Percentiles rank a stretch among this genome's conserved stretches.
Evolutionary conservation across 208 protist genomes (phyloP).

Genomic region (Leishmania aethiopica): DNA sequence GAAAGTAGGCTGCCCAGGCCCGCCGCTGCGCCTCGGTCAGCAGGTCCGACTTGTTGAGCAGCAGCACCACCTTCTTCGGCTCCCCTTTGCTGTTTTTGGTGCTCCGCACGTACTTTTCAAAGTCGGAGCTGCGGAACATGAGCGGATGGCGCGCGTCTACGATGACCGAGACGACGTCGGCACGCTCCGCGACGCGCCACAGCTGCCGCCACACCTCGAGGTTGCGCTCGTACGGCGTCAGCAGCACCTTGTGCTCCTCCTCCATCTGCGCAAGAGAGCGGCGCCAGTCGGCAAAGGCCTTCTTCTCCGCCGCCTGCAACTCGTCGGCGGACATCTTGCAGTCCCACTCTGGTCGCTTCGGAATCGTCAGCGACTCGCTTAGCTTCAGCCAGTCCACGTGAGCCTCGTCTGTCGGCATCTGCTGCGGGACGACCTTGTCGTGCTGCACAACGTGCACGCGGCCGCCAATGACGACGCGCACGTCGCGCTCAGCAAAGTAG

Average conservation of each 20-base stretch:
- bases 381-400: slow-evolving; percentile 76
- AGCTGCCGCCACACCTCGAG: slow-evolving; percentile 99
- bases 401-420: slow-evolving; percentile 29
- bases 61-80: slow-evolving; percentile 90
- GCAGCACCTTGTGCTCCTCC: slow-evolving; percentile 90
- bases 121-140: slow-evolving; percentile 92
- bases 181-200: slow-evolving; percentile 98
- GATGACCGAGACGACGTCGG: slow-evolving; percentile 95
- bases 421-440: slow-evolving; percentile 59
- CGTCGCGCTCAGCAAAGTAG: slow-evolving; percentile 83
- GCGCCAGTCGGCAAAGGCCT: slow-evolving; percentile 93
- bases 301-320: slow-evolving; percentile 72
- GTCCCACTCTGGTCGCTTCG: slow-evolving; percentile 79
- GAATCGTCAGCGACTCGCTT: slow-evolving; percentile 82
- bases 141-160: slow-evolving; percentile 98
- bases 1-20: slow-evolving; percentile 95
- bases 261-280: slow-evolving; percentile 89
- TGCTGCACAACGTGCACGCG: slow-evolving; percentile 79
- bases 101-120: slow-evolving; percentile 86
- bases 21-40: slow-evolving; percentile 93
- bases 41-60: slow-evolving; percentile 99
- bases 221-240: slow-evolving; percentile 99
- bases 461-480: slow-evolving; percentile 81
- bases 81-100: slow-evolving; percentile 50
- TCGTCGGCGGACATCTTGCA: slow-evolving; percentile 70